Base-by-base conservation (phyloP, 495 filamentous ascomycete species). In the Trichoderma asperelloides region DNA sequence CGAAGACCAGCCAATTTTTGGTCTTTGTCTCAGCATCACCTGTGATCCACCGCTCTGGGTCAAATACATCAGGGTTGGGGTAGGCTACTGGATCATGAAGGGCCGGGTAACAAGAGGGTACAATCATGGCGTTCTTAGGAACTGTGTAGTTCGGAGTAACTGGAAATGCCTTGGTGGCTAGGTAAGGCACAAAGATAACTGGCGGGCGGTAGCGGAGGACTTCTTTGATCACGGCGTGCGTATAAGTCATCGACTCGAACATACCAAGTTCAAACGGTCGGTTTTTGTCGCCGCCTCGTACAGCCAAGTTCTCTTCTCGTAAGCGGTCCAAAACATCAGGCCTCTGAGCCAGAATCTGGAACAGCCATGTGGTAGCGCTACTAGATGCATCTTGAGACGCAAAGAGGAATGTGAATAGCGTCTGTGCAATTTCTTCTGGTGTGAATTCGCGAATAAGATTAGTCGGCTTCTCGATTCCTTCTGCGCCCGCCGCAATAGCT, bases 1-100 rank as follows among this genome's bases (percentile, higher is more conserved):
- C 95, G 70, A 98, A 98, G 28, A 98, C 93, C 43, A 98, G 84
- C 84, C 88, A 98, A 80, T 98, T 98, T 88, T 97, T 98, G 67
- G 86, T 91, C 78, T 91, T 87, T 64, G 78, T 79, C 77, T 97
- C 95, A 7, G 95, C 95, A 69, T 89, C 89, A 65, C 95, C 95
- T 15, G 86, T 87, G 74, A 95, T 90, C 87, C 94, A 98, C 66
- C 95, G 88, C 68, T 98, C 95, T 3, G 95, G 95, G 71, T 92
- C 87, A 71, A 92, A 98, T 5, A 83, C 82, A 73, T 98, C 93
- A 2, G 95, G 92, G 68, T 92, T 87, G 55, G 91, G 85, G 74
- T 98, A 98, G 33, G 91, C 90, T 68, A 97, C 93, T 60, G 92
- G 91, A 73, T 98, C 95, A 71, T 95, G 94, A 41, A 94, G 88